Percentiles rank a stretch among this genome's conserved stretches.
Conservation (phyloP, 176 grass and related monocot genomes). For the Poa annua region DNA sequence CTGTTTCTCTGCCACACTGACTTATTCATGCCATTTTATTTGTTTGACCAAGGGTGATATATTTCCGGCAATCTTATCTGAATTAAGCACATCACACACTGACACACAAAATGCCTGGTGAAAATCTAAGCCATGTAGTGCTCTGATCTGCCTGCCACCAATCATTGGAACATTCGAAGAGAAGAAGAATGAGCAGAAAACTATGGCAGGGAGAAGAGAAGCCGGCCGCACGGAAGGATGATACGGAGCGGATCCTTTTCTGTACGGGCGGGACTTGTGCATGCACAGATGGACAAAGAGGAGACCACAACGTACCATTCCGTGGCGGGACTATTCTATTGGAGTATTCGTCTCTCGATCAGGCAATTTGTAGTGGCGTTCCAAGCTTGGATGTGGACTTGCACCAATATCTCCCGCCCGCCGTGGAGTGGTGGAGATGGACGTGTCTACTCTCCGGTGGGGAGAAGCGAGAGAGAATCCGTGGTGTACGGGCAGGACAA, state of each 20-base stretch:
- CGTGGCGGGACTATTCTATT: background rate
- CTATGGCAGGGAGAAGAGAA: too few relatives aligned
- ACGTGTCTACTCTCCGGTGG: background rate
- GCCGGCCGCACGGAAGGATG: background rate
- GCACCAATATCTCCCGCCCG: background rate
- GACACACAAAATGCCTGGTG: background rate
- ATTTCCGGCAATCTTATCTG: background rate
- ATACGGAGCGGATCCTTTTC: slow-evolving; percentile 26
- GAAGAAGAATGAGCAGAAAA: background rate
- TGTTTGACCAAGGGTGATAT: too few relatives aligned
- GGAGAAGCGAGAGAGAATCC: background rate
- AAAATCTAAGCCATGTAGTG: background rate
- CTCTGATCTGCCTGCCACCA: background rate
- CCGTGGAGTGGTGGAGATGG: background rate
- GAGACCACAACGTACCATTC: background rate
- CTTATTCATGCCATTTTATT: background rate
- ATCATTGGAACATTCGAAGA: slow-evolving; percentile 22
- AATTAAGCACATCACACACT: background rate
- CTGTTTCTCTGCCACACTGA: background rate
- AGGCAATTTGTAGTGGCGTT: background rate
- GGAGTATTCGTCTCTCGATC: background rate
- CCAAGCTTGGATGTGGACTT: background rate
- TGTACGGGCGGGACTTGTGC: background rate
- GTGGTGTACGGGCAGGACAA: background rate
- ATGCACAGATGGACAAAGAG: background rate